phyloP scores from a whole-genome alignment of 495 filamentous ascomycete genomes.

The Lindgomyces ingoldianus region DNA sequence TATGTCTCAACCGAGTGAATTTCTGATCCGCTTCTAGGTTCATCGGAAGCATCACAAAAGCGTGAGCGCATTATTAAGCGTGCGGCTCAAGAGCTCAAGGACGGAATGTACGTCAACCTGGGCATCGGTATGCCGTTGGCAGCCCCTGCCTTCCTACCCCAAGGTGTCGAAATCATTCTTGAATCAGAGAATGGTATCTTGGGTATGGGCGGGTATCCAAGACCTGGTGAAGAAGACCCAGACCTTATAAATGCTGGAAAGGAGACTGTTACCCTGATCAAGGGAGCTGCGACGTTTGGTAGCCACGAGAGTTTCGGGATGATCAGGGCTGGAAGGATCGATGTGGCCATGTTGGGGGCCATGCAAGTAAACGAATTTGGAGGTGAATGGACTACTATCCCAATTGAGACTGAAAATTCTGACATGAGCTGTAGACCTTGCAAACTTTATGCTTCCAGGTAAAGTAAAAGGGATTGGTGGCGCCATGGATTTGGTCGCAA shows the following conservation, averaged over 20 bases:
- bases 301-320: slow-evolving; percentile 92
- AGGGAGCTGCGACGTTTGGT: slow-evolving; percentile 79
- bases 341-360: slow-evolving; percentile 86
- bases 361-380: slow-evolving; percentile 80
- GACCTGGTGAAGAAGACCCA: slow-evolving; percentile 76
- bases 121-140: slow-evolving; percentile 97
- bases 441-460: slow-evolving; percentile 93
- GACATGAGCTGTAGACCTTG: slow-evolving; percentile 65
- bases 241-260: slow-evolving; percentile 97
- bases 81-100: slow-evolving; percentile 93
- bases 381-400: slow-evolving; percentile 5
- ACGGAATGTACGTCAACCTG: slow-evolving; percentile 94
- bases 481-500: slow-evolving; percentile 90
- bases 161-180: slow-evolving; percentile 77
- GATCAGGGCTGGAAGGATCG: slow-evolving; percentile 83
- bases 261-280: slow-evolving; percentile 84
- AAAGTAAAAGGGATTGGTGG: slow-evolving; percentile 93
- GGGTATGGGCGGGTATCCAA: slow-evolving; percentile 83
- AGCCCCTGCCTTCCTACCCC: slow-evolving; percentile 80
- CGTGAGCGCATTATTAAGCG: slow-evolving; percentile 83
- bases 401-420: background rate
- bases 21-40: slow-evolving; percentile 14
- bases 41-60: slow-evolving; percentile 30
- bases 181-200: slow-evolving; percentile 94
- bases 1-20: background rate